phyloP scores from a whole-genome alignment of 2,329 filamentous ascomycete species.

The Fusarium praegraminearum region DNA sequence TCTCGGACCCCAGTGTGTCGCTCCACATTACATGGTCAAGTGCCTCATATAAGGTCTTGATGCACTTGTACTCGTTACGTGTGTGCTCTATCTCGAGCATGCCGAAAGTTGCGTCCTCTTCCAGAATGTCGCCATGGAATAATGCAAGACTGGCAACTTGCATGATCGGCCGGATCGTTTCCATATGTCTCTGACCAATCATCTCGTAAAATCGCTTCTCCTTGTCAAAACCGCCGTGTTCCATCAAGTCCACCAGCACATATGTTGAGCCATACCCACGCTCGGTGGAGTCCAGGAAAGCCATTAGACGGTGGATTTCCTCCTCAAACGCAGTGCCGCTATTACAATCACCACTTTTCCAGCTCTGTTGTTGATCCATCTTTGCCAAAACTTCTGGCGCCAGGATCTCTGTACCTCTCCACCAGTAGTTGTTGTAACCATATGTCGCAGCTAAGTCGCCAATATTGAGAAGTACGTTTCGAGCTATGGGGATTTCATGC shows the following conservation, averaged over 20 bases:
- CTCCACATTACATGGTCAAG: slow-evolving; percentile 63
- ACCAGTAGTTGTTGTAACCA: slow-evolving; percentile 70
- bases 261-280: slow-evolving; percentile 70
- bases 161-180: slow-evolving; percentile 49
- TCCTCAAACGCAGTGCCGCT: slow-evolving; percentile 57
- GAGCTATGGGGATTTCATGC: slow-evolving; percentile 68
- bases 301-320: slow-evolving; percentile 72
- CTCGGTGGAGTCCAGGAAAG: slow-evolving; percentile 71
- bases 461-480: slow-evolving; percentile 65
- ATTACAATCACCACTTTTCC: slow-evolving; percentile 45
- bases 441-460: slow-evolving; percentile 61
- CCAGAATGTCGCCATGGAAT: slow-evolving; percentile 49
- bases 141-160: slow-evolving; percentile 50
- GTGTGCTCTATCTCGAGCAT: slow-evolving; percentile 58
- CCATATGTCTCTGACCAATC: slow-evolving; percentile 50
- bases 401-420: slow-evolving; percentile 67
- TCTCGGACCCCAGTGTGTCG: slow-evolving; percentile 55
- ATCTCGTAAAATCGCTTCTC: slow-evolving; percentile 61
- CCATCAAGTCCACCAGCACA: slow-evolving; percentile 55
- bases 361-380: slow-evolving; percentile 50
- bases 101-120: slow-evolving; percentile 55
- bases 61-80: slow-evolving; percentile 53
- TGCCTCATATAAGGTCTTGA: slow-evolving; percentile 61
- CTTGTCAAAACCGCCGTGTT: slow-evolving; percentile 51
- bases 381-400: slow-evolving; percentile 53